A percentile compares a stretch with the other conserved stretches of the same genome.
Conservation (phyloP, 2,329 filamentous ascomycete species). For the Phyllachora maydis region DNA sequence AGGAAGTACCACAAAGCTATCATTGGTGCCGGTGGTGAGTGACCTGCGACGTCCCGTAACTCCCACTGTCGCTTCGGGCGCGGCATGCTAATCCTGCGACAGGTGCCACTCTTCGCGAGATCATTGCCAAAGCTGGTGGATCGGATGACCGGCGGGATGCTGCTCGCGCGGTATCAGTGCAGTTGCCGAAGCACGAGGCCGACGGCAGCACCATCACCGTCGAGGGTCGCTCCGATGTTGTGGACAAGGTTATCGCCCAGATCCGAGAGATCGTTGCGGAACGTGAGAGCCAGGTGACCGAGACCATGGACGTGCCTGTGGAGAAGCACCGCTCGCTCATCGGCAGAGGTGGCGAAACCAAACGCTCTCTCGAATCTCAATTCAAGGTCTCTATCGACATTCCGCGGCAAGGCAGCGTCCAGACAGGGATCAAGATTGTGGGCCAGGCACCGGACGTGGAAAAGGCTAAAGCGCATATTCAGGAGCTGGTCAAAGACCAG, state of each 20-base stretch:
- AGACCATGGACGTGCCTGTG: conserved; percentile 61
- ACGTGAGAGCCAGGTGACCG: conserved; percentile 63
- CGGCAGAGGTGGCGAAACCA: conserved; percentile 73
- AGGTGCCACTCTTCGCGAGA: conserved; percentile 71
- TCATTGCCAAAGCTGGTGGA: conserved; percentile 74
- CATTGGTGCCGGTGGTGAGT: conserved; percentile 74
- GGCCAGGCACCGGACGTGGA: conserved; percentile 63
- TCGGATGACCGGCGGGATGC: conserved; percentile 69
- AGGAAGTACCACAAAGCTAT: conserved; percentile 81
- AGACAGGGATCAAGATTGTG: conserved; percentile 69
- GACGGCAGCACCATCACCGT: conserved; percentile 71
- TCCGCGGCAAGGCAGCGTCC: conserved; percentile 68
- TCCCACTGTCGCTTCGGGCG: neutral
- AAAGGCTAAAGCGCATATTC: conserved; percentile 72
- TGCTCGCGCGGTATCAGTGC: conserved; percentile 76
- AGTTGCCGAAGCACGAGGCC: conserved; percentile 79
- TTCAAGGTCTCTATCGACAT: conserved; percentile 81
- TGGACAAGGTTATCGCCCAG: conserved; percentile 70
- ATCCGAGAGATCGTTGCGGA: conserved; percentile 70
- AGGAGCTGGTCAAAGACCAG: conserved; percentile 60
- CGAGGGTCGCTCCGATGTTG: conserved; percentile 65
- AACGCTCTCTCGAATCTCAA: conserved; percentile 66
- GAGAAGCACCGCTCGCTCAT: conserved; percentile 86
- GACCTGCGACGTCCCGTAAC: conserved; percentile 1
- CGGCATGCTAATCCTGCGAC: conserved; percentile 19